Evolutionary conservation across 768 basidiomycete species (phyloP).

Genomic region (Trametes cingulata): DNA sequence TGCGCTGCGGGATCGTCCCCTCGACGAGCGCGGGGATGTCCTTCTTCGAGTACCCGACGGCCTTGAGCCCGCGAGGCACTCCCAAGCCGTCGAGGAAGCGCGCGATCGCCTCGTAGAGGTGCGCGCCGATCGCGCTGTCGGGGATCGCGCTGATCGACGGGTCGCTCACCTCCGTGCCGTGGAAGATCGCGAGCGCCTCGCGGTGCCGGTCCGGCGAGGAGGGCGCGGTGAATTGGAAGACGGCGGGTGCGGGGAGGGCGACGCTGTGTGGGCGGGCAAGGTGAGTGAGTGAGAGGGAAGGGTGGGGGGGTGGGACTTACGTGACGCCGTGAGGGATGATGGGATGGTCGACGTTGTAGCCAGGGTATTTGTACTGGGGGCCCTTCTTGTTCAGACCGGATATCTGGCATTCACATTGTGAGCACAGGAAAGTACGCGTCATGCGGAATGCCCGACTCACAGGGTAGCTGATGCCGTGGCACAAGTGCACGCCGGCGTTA

Average conservation of each 20-base stretch:
- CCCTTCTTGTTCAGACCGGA: constrained; percentile 94
- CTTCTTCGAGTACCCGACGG: constrained; percentile 68
- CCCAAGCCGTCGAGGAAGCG: constrained; percentile 83
- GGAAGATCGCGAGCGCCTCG: constrained; percentile 85
- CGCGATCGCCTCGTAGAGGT: constrained; percentile 85
- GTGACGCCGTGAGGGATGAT: constrained; percentile 94
- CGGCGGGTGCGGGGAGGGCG: constrained; percentile 88
- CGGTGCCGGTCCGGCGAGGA: constrained; percentile 91
- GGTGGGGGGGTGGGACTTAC: constrained; percentile 33
- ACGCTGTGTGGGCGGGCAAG: constrained; percentile 47
- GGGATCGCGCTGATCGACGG: constrained; percentile 72
- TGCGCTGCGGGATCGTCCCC: constrained; percentile 88
- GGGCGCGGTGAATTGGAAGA: constrained; percentile 95
- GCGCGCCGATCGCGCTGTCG: constrained; percentile 74
- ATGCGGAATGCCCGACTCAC: constrained; percentile 42
- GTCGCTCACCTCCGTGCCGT: constrained; percentile 60
- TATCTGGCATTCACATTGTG: constrained; percentile 48
- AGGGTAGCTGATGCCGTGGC: constrained; percentile 88
- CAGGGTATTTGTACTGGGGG: constrained; percentile 88
- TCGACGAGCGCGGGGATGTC: constrained; percentile 81
- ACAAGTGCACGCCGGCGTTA: constrained; percentile 89
- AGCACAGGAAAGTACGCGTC: too few species aligned
- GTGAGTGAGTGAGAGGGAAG: background rate
- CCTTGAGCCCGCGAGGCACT: constrained; percentile 84
- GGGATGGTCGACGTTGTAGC: constrained; percentile 81